Base-by-base conservation (phyloP, 352 stramenopile genomes). In the Aphanomyces astaci region DNA sequence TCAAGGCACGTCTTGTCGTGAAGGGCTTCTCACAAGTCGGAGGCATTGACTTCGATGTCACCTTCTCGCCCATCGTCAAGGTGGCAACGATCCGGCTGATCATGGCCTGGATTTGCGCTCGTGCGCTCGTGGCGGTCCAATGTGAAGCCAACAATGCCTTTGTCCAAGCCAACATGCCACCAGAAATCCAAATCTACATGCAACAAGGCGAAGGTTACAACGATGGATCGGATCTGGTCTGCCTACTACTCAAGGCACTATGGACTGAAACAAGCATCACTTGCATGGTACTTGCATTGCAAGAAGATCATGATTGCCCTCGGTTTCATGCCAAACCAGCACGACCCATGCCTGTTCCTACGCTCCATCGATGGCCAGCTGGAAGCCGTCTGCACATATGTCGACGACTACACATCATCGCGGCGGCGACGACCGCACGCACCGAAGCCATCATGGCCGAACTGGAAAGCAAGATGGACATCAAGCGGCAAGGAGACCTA, bases 11-110 rank as follows among this genome's bases (percentile, higher is more conserved):
- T 11, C 49, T 78, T 11, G 73, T 76, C 25, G 63, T 56, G 27
- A 71, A 73, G 31, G 73, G 73, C 19, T 78, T 74, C 59, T 33
- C 40, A 17, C 71, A 78, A 66, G 57, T 63, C 17, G 49, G 67
- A 13, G 73, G 73, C 13, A 46, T 71, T n/a, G 66, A 78, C 45
- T 78, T 70, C 54, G 54, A 74, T 27, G 64, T 74, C 25, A 76
- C 71, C 32, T 74, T 60, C 39, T 40, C 56, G 28, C 72, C 72
- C 13, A 63, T 72, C 25, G 46, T 70, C 0, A 19, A 36, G 7
- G 59, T 62, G 52, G 43, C 70, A 19, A 66, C 66, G 22, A 43
- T 74, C 3, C 66, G 66, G 5, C 28, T 65, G 9, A 24, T 64
- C 57, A 53, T 66, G 40, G 22, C 60, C 57, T 11, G 36, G 10